Evolutionary conservation across 306 rosid species (phyloP), one percentile per base, ranked within the genome.

Genomic region (Cucumis cinereus): DNA sequence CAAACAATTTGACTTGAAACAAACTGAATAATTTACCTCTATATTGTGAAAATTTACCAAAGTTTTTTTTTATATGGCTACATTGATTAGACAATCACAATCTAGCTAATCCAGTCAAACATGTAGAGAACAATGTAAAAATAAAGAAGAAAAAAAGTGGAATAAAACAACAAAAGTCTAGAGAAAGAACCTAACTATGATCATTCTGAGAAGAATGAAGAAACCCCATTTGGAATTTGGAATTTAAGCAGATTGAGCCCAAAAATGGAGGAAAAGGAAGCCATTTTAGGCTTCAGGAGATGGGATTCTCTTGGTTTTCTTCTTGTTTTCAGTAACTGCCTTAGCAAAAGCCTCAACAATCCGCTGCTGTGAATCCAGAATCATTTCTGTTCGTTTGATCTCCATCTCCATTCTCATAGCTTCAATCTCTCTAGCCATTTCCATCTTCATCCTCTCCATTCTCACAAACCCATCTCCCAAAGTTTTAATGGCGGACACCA

Each of bases 391-490:
- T 35, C 98, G 87, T 79, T 95, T 95, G 90, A 92, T 90, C 80
- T 95, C 99, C 98, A 92, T 95, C 35, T 95, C 99, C 98, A 92
- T 92, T 72, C 99, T 63, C 90, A 87, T 92, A 0, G 87, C 75
- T 49, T 95, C 99, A 4, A 95, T 89, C 81, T 95, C 96, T 78
- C 92, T 89, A 0, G 98, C 96, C 99, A 92, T 95, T 82, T 95
- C 98, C 92, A 95, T 95, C 87, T 92, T 95, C 96, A 89, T 95
- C 82, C 92, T 86, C 76, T 95, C 99, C 90, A 88, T 89, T 56
- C 90, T 90, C 77, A 92, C 97, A 76, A 95, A 92, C 63, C 99
- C 99, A 81, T 95, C 99, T 45, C 98, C 98, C 57, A 95, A 63
- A 0, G 89, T 75, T 82, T 87, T 92, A 35, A 95, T 95, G 1